Evolutionary conservation across 2,329 filamentous ascomycete species (phyloP), one percentile per base, ranked within the genome.

Genomic region (Fusarium bactridioides): DNA sequence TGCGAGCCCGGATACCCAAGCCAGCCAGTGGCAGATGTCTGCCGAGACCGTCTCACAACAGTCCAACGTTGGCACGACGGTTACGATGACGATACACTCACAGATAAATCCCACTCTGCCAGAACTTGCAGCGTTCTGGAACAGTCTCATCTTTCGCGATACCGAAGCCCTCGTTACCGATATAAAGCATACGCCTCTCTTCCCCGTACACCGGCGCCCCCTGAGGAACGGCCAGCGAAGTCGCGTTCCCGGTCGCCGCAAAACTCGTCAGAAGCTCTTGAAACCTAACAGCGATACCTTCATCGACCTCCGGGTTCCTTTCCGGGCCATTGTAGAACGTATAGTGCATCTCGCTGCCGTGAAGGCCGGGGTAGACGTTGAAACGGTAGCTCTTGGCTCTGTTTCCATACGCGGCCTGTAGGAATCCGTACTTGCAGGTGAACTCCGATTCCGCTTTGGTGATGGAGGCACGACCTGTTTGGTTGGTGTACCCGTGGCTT

Each of bases 41-140:
- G 6, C 9, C 29, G 0, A 4, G 15, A 19, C 5, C 47, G 19
- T 12, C 9, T 7, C n/a, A 4, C 8, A 5, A 10, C 47, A 0
- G 3, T 8, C 29, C 1, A 8, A 19, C 0, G 1, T 18, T 31
- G 13, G 1, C 45, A 48, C 15, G 16, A 11, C 2, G 11, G n/a
- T 13, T 10, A 9, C 16, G 4, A 2, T 4, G 12, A 27, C 0
- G 6, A 16, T 6, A 21, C 7, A 18, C n/a, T 19, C 21, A 58
- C 5, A 58, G 23, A 19, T 48, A 31, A 7, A 37, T 29, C 18
- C 55, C 55, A 21, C 19, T 48, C 3, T 31, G 33, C 41, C 43
- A 50, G 16, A 58, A 50, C 19, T 29, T 50, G 23, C 55, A 58
- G 4, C 55, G 41, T 7, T 29, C 41, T 23, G 10, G 5, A 23